A percentile compares a stretch with the other conserved stretches of the same genome.
Evolutionary conservation across 257 asterid genomes (phyloP).

Genomic region (Linderniella brevidens): DNA sequence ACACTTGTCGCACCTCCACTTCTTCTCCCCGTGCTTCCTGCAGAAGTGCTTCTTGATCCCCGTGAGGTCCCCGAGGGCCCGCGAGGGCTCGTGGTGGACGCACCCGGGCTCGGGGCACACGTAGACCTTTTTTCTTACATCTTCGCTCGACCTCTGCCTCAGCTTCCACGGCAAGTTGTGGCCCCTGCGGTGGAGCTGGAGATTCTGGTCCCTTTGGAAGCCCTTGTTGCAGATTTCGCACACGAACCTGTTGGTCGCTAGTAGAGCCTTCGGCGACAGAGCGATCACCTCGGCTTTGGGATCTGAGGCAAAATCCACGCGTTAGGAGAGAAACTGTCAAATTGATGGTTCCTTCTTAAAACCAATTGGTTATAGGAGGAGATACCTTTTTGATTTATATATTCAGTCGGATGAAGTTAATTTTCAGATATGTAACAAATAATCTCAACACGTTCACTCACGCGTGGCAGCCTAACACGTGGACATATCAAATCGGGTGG

Average conservation of each 20-base stretch:
- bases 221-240: constrained; percentile 71
- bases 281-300: constrained; percentile 77
- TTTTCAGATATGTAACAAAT: no score
- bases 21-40: constrained; percentile 72
- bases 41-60: constrained; percentile 75
- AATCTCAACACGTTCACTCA: no score
- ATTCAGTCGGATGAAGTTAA: no score
- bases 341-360: no score
- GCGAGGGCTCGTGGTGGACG: constrained; percentile 58
- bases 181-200: constrained; percentile 72
- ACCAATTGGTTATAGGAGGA: no score
- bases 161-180: constrained; percentile 78
- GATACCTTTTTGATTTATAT: no score
- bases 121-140: constrained; percentile 51
- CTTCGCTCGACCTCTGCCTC: constrained; percentile 45
- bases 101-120: constrained; percentile 60
- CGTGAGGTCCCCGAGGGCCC: constrained; percentile 70
- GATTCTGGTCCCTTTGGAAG: constrained; percentile 72
- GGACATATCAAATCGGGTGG: no score
- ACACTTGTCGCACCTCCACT: constrained; percentile 67
- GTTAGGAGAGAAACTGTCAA: no score
- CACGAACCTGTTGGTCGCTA: constrained; percentile 63
- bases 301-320: constrained; percentile 19
- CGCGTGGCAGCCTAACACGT: no score
- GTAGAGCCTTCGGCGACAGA: constrained; percentile 40